Percentiles rank a stretch among this genome's conserved stretches.
Conservation (phyloP, 768 basidiomycete species). For the Lactifluus echinatus region DNA sequence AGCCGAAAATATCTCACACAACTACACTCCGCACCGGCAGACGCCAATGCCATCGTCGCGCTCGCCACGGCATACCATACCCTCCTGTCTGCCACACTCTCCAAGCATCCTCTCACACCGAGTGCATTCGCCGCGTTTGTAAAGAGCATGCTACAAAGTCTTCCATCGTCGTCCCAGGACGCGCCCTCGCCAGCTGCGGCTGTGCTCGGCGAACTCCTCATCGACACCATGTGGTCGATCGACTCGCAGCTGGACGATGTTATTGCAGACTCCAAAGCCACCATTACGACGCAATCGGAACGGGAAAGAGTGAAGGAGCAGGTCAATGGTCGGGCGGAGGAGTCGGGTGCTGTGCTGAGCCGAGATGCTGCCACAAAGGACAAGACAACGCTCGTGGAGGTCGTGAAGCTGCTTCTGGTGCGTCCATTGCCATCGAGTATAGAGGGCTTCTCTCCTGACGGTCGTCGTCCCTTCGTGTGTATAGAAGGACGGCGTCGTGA, state of each 20-base stretch:
- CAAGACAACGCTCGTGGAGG: constrained; percentile 46
- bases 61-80: constrained; percentile 64
- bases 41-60: constrained; percentile 43
- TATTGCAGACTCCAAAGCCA: constrained; percentile 43
- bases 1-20: constrained; percentile 56
- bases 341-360: constrained; percentile 27
- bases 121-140: constrained; percentile 54
- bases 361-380: constrained; percentile 53
- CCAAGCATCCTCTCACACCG: constrained; percentile 37
- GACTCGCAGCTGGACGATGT: constrained; percentile 72
- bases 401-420: constrained; percentile 32
- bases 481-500: constrained; percentile 53
- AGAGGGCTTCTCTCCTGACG: neutral
- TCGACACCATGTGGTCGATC: constrained; percentile 77
- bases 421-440: no score
- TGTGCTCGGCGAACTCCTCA: constrained; percentile 54
- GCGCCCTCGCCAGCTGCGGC: constrained; percentile 32
- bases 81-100: constrained; percentile 50
- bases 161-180: constrained; percentile 58
- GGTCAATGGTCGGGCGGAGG: neutral
- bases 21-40: constrained; percentile 51
- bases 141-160: constrained; percentile 45
- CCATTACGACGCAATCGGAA: constrained; percentile 14
- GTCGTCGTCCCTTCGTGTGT: neutral
- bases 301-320: constrained; percentile 12